phyloP scores from a whole-genome alignment of 768 basidiomycete species.

The Auricularia auricula-judae region DNA sequence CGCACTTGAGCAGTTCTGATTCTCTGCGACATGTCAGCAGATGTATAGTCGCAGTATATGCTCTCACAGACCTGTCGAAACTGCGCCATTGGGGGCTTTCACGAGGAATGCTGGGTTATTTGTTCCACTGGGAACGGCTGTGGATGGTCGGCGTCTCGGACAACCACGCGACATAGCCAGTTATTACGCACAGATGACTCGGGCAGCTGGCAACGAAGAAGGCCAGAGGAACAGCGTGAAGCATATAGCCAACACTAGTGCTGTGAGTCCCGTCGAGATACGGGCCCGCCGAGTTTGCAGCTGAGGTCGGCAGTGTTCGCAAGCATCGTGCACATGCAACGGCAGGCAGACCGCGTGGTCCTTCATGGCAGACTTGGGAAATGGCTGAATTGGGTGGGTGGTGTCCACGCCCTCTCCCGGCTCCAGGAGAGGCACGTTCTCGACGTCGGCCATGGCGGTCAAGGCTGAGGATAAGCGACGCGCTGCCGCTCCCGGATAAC shows the following conservation, averaged over 20 bases:
- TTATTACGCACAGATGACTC: background rate
- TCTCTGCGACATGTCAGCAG: background rate
- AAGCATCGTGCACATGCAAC: constrained; percentile 7
- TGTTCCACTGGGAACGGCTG: background rate
- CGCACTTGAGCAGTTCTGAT: constrained; percentile 50
- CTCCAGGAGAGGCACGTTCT: background rate
- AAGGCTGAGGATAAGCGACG: no score
- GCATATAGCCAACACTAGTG: background rate
- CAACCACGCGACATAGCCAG: no score
- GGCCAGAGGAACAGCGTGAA: background rate
- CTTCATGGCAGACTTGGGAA: background rate
- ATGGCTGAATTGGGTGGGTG: background rate
- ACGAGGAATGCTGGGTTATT: constrained; percentile 49
- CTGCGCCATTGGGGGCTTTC: constrained; percentile 66
- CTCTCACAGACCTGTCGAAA: constrained; percentile 36
- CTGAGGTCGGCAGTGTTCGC: background rate
- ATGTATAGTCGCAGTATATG: background rate
- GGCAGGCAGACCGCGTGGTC: background rate
- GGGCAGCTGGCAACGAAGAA: background rate
- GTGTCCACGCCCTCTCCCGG: background rate
- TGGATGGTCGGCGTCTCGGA: background rate
- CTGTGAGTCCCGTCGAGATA: background rate
- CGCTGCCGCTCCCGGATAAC: no score
- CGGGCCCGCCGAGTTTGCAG: background rate
- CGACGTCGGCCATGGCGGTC: background rate